A percentile compares a stretch with the other conserved stretches of the same genome.
Evolutionary conservation across 805 yeast genomes (phyloP).

Genomic region (Lachancea mirantina): DNA sequence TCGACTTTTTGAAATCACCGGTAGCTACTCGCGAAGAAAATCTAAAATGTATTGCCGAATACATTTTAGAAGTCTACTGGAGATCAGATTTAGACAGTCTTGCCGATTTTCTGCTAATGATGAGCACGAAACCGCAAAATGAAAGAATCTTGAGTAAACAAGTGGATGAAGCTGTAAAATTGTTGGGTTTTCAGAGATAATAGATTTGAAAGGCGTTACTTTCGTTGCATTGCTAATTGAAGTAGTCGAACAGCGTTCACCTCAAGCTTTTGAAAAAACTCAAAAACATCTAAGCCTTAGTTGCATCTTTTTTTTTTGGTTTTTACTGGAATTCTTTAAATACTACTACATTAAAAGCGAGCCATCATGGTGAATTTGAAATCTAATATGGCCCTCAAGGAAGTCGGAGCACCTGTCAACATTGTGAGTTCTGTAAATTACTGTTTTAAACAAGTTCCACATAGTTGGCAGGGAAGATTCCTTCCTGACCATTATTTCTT

Average conservation of each 20-base stretch:
- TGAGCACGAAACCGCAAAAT: slow-evolving; percentile 17
- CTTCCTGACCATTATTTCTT: slow-evolving; percentile 70
- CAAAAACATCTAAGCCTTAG: not conserved
- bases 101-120: slow-evolving; percentile 16
- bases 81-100: slow-evolving; percentile 22
- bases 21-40: slow-evolving; percentile 30
- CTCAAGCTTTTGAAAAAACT: not conserved
- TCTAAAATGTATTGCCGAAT: slow-evolving; percentile 29
- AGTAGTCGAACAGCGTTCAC: too few species aligned
- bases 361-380: too few species aligned
- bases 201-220: not conserved
- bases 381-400: too few species aligned
- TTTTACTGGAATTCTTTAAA: too few species aligned
- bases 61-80: slow-evolving; percentile 34
- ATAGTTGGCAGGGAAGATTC: slow-evolving; percentile 96
- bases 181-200: slow-evolving; percentile 19
- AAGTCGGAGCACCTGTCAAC: too few species aligned
- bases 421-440: too few species aligned
- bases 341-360: too few species aligned
- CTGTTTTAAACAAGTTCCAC: slow-evolving; percentile 54
- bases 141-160: slow-evolving; percentile 23
- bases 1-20: slow-evolving; percentile 31
- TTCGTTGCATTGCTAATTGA: not conserved
- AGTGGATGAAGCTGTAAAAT: slow-evolving; percentile 22
- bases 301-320: not conserved